Base-by-base conservation (phyloP, 345 rosid genomes). In the Lepidium aucheri region DNA sequence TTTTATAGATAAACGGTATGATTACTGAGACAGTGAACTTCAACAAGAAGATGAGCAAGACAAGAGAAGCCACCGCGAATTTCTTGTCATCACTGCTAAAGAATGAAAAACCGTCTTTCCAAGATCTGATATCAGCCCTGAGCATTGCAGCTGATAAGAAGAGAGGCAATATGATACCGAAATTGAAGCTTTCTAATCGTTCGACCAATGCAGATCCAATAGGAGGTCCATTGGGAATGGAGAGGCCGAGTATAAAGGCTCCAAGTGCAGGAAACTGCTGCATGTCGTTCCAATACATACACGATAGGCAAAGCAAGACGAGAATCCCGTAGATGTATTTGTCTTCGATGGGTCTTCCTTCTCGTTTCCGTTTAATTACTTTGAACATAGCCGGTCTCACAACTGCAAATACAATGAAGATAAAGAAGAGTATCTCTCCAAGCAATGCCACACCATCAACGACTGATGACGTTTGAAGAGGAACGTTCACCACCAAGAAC, bases 221-320 rank as follows among this genome's bases (percentile, higher is more conserved):
- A 1, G 85, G 85, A 7, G 87, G 85, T 4, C 87, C 87, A n/a
- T 64, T 75, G 0, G 87, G 87, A 1, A 83, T 74, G 5, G 75
- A 53, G 3, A 81, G 53, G 12, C 87, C 85, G 1, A 81, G 42
- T 10, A 77, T 17, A 39, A 74, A 73, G 4, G 80, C 76, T 33
- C 85, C 87, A 42, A 79, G 49, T 3, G 81, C 28, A 22, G 79
- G 53, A 51, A 70, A 28, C 42, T 73, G 80, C 0, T 17, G n/a
- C 12, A 60, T 3, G 3, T n/a, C 0, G 20, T 53, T 2, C 47
- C 71, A 32, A 16, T 41, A 68, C 8, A 66, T 4, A 15, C 69
- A 38, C 15, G 53, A 40, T 4, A 38, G 52, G 16, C 82, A 33
- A 33, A 79, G 34, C 63, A 83, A 4, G n/a, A 76, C 10, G 8